Conservation (phyloP, 345 rosid genomes). For the Populus deltoides region DNA sequence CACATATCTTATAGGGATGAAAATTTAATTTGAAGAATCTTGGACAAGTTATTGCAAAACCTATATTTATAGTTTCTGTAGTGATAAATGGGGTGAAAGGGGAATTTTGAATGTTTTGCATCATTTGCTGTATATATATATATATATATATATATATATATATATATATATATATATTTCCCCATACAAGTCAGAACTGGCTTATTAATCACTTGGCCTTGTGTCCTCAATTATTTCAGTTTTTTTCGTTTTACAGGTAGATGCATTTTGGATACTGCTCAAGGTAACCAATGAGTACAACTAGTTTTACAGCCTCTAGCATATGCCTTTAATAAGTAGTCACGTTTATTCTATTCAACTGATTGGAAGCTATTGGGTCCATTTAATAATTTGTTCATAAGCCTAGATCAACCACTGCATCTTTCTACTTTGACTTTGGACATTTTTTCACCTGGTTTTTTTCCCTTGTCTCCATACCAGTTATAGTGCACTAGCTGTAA, state of each 20-base stretch:
- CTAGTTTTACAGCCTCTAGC: not conserved
- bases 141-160: not conserved
- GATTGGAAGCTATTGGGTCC: conserved; percentile 6
- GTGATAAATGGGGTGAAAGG: not conserved
- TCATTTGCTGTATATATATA: not conserved
- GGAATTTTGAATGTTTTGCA: not conserved
- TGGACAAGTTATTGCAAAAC: not conserved
- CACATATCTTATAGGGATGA: not conserved
- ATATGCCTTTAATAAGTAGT: not conserved
- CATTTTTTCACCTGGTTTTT: not conserved
- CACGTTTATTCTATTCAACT: not conserved
- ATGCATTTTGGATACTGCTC: not conserved
- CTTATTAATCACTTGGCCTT: not conserved
- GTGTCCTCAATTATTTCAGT: not conserved
- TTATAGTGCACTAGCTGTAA: not conserved
- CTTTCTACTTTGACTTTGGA: not conserved
- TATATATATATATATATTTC: not conserved
- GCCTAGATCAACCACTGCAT: not conserved
- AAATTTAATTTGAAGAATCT: not conserved
- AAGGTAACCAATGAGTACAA: conserved; percentile 2
- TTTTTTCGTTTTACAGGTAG: conserved; percentile 23
- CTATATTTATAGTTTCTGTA: not conserved
- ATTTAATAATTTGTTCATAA: not conserved
- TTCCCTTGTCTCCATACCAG: not conserved
- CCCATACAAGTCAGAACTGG: not conserved